phyloP scores from a whole-genome alignment of 495 filamentous ascomycete species.

The Opeltia flavorubescens region DNA sequence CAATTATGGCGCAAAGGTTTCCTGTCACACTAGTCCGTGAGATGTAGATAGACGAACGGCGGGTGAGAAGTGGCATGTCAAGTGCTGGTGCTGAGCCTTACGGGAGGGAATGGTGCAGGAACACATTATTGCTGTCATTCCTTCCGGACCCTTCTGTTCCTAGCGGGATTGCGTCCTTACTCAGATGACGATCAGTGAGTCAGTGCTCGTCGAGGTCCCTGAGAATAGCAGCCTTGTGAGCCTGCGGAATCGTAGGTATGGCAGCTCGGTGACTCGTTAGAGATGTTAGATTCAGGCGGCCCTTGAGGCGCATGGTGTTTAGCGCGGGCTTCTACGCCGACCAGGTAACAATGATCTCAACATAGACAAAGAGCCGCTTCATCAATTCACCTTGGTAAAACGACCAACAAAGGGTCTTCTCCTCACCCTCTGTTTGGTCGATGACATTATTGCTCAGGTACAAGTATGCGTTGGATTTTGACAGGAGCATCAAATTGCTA shows the following conservation, averaged over 20 bases:
- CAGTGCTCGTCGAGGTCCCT: too few species aligned
- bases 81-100: too few species aligned
- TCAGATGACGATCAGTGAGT: too few species aligned
- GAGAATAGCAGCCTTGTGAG: not conserved
- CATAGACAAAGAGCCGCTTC: not conserved
- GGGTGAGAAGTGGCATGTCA: too few species aligned
- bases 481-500: too few species aligned
- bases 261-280: too few species aligned
- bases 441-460: too few species aligned
- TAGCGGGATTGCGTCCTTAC: not conserved
- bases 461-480: too few species aligned
- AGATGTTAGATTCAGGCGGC: not conserved
- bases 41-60: not conserved
- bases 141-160: not conserved
- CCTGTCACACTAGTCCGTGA: not conserved
- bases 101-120: not conserved
- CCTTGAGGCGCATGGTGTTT: not conserved
- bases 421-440: too few species aligned
- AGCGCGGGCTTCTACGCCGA: not conserved
- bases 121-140: not conserved
- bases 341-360: not conserved
- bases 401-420: too few species aligned
- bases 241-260: not conserved
- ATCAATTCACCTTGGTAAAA: not conserved
- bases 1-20: not conserved